Percentiles rank a stretch among this genome's conserved stretches.
Evolutionary conservation across 441 rosid species (phyloP).

Genomic region (Populus tomentosa): DNA sequence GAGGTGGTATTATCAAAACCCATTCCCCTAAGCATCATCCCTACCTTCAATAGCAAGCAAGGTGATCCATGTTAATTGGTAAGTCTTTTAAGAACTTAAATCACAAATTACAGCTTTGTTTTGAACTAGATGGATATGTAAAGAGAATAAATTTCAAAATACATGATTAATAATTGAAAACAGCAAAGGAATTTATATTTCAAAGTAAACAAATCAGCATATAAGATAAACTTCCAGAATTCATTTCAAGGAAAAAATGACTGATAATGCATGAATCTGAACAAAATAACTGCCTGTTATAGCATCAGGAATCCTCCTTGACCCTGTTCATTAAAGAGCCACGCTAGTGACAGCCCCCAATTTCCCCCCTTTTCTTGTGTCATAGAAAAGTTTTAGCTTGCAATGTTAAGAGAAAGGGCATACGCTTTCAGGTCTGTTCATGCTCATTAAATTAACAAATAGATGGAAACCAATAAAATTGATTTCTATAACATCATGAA

Average conservation of each 20-base stretch:
- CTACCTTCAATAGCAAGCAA: constrained; percentile 54
- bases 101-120: neutral
- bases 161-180: neutral
- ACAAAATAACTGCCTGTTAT: neutral
- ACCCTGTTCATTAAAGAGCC: neutral
- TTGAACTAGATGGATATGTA: neutral
- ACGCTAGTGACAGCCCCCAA: no score
- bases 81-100: neutral
- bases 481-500: neutral
- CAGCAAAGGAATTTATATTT: neutral
- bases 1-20: constrained; percentile 79
- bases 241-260: neutral
- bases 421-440: no score
- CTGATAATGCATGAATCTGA: neutral
- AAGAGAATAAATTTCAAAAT: neutral
- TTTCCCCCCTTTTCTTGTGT: no score
- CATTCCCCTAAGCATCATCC: constrained; percentile 99
- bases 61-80: neutral
- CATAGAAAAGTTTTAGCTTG: no score
- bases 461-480: neutral
- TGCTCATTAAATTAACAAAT: neutral
- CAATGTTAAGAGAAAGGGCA: no score
- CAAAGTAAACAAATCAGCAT: neutral
- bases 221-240: neutral
- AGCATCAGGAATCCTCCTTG: neutral